Conservation (phyloP, 352 stramenopile genomes). For the Globisporangium cederbergense region DNA sequence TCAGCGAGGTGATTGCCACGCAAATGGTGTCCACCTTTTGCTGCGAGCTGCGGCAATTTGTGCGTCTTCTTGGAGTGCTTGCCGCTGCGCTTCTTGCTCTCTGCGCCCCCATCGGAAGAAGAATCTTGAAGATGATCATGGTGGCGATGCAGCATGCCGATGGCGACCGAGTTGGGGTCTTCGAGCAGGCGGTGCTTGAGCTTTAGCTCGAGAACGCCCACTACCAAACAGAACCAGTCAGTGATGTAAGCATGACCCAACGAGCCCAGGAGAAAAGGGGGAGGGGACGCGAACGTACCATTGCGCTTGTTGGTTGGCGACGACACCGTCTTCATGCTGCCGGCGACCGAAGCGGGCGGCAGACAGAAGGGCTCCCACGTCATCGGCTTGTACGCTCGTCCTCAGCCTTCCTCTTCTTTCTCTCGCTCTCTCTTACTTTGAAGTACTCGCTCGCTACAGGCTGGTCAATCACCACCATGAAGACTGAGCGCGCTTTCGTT, state of each 20-base stretch:
- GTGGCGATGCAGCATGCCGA: slow-evolving; percentile 31
- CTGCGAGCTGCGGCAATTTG: slow-evolving; percentile 15
- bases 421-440: too few species aligned
- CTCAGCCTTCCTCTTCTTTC: neutral
- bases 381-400: slow-evolving; percentile 14
- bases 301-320: slow-evolving; percentile 49
- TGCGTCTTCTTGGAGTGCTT: slow-evolving; percentile 39
- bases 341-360: slow-evolving; percentile 12
- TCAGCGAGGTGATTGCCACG: neutral
- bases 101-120: neutral
- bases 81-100: neutral
- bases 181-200: slow-evolving; percentile 58
- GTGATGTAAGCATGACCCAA: neutral
- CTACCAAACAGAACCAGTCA: slow-evolving; percentile 17
- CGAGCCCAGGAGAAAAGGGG: neutral
- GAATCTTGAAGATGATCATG: neutral
- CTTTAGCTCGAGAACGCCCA: slow-evolving; percentile 62
- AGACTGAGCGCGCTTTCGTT: neutral
- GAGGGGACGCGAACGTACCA: slow-evolving; percentile 24
- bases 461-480: neutral
- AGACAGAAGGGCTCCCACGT: slow-evolving; percentile 20
- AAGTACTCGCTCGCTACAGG: too few species aligned
- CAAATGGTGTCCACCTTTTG: neutral
- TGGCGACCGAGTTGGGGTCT: slow-evolving; percentile 43
- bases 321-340: slow-evolving; percentile 2